These are phyloP conservation scores for Micractinium conductrix DNA, from an alignment of 139 green algal species.

Conservation along the genomic window DNA sequence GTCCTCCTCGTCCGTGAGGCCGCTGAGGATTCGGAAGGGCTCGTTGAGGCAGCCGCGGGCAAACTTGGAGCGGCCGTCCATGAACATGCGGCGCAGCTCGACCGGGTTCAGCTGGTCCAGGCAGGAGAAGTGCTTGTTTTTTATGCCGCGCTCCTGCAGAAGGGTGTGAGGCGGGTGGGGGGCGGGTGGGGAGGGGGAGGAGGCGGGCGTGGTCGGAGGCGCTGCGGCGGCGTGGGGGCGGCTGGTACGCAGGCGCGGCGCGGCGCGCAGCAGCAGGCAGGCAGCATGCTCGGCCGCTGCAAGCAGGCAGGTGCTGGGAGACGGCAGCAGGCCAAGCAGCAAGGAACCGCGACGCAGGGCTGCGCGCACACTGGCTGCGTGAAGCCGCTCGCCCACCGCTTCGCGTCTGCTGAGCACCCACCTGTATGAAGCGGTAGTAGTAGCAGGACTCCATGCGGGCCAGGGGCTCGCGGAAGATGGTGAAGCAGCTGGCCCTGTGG, in stretches of 20 bases:
- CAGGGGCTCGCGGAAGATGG: background rate
- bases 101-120: background rate
- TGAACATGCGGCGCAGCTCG: background rate
- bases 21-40: constrained; percentile 1
- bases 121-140: background rate
- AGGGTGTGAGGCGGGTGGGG: background rate
- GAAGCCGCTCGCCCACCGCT: background rate
- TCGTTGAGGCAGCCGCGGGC: constrained; percentile 6
- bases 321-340: background rate
- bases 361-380: background rate
- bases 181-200: too few relatives aligned
- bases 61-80: background rate
- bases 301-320: background rate
- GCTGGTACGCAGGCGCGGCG: background rate
- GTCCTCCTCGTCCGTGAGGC: background rate
- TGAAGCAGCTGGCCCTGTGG: background rate
- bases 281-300: too few relatives aligned
- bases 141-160: too few relatives aligned
- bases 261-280: too few relatives aligned
- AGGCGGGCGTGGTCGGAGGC: background rate
- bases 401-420: too few relatives aligned
- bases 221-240: background rate
- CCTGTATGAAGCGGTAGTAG: too few relatives aligned
- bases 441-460: constrained; percentile 1
- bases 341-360: background rate